Conservation (phyloP, 1,284 basidiomycete genomes). For the Sphagnurus paluster region DNA sequence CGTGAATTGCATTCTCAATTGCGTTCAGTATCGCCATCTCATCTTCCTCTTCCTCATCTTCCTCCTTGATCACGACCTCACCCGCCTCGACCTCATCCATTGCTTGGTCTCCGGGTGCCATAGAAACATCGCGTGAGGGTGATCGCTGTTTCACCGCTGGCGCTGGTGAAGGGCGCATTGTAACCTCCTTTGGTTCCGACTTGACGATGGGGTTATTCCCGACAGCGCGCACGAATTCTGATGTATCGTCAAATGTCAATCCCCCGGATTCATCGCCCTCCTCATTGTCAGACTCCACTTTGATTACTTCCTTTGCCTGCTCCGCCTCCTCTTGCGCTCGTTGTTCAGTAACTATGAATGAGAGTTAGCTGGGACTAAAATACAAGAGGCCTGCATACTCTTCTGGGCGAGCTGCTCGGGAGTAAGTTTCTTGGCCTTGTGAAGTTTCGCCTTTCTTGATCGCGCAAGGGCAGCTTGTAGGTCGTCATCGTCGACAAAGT, state of each 20-base stretch:
- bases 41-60: constrained; percentile 74
- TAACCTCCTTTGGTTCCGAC: constrained; percentile 47
- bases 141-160: constrained; percentile 37
- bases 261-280: constrained; percentile 51
- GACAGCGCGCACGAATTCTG: constrained; percentile 94
- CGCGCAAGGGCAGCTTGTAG: constrained; percentile 91
- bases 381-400: constrained; percentile 48
- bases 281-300: constrained; percentile 48
- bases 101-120: constrained; percentile 60
- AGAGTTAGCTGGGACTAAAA: constrained; percentile 5
- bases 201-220: constrained; percentile 64
- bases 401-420: constrained; percentile 85
- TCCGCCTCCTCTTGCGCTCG: constrained; percentile 54
- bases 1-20: constrained; percentile 67
- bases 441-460: constrained; percentile 79
- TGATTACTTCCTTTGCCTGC: constrained; percentile 46
- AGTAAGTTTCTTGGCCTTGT: constrained; percentile 75
- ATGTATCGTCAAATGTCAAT: constrained; percentile 94
- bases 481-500: constrained; percentile 98
- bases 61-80: constrained; percentile 75
- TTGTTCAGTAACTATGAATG: constrained; percentile 62
- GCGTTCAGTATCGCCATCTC: constrained; percentile 69
- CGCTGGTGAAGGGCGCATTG: constrained; percentile 32
- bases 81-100: constrained; percentile 80
- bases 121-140: constrained; percentile 52